Evolutionary conservation across 2,329 filamentous ascomycete genomes (phyloP).

Genomic region (Fusarium denticulatum): DNA sequence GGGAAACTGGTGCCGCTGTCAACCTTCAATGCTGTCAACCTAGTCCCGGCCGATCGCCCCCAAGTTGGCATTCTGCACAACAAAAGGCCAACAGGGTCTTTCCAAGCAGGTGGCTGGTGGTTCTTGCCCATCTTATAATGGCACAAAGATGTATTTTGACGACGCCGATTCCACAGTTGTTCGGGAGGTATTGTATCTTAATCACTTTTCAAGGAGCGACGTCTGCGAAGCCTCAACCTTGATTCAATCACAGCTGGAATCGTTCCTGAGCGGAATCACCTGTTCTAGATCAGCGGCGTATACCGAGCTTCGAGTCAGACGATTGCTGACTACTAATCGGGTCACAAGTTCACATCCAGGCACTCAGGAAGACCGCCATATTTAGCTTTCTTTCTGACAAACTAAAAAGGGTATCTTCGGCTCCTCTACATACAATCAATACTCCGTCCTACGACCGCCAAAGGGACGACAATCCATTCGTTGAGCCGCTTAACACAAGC

Average conservation of each 20-base stretch:
- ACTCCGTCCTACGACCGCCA: slow-evolving; percentile 7
- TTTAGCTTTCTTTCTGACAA: slow-evolving; percentile 9
- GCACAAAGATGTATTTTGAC: slow-evolving; percentile 1
- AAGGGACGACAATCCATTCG: neutral
- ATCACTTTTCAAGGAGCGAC: slow-evolving; percentile 7
- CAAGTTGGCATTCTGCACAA: slow-evolving; percentile 7
- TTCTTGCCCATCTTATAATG: neutral
- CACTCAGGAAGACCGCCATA: neutral
- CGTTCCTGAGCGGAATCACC: neutral
- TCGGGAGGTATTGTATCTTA: neutral
- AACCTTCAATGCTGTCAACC: slow-evolving; percentile 15
- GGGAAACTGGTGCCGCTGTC: slow-evolving; percentile 22
- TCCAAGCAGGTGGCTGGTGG: neutral
- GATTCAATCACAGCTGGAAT: neutral
- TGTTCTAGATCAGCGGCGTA: neutral
- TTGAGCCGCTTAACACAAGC: neutral
- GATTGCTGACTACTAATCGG: neutral
- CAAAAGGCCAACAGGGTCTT: slow-evolving; percentile 5
- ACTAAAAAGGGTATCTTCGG: slow-evolving; percentile 5
- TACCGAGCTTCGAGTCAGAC: neutral
- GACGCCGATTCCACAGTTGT: slow-evolving; percentile 10
- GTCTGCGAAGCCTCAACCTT: neutral
- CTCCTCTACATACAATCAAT: neutral
- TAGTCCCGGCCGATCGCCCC: slow-evolving; percentile 21
- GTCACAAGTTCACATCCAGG: neutral